Evolutionary conservation across 1,139 yeast genomes (phyloP), one percentile per base, ranked within the genome.

Genomic region (Taphrina betulina): DNA sequence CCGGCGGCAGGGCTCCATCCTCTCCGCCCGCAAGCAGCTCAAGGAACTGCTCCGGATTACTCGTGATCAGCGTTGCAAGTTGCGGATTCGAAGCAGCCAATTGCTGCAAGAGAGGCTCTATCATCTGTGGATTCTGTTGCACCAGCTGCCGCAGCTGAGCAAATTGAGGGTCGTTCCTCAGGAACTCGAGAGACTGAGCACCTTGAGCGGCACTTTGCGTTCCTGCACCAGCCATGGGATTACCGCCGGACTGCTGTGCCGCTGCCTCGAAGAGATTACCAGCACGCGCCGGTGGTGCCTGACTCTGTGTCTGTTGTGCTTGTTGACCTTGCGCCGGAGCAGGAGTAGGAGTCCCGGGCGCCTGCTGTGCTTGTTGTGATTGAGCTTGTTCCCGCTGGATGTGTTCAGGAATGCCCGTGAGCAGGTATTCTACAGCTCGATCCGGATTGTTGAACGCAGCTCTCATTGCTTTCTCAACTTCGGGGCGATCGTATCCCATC

Each of bases 401-500:
- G 52, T 77, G 71, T 63, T 85, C 92, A 35, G 97, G 97, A 54
- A 92, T 81, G 3, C 97, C 62, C 41, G 90, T 87, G 64, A 92
- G 74, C 58, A 92, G 76, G 69, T 92, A 90, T 69, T 94, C 98
- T 4, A 90, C 97, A 0, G 99, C 99, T 66, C 98, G 82, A 68
- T 92, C 97, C 23, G 99, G 98, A 71, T 92, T 90, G 72, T 92
- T 92, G 73, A 83, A 92, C 0, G 98, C 97, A 16, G 96, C 96
- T 66, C 95, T 81, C 69, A 92, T 76, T 0, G 99, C 98, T 40
- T 81, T 79, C 71, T 88, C 95, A 26, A 88, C 96, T 68, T 87
- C 87, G 4, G 81, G 78, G 65, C 95, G 81, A 53, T 85, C 89
- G 69, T 88, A 94, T 12, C 98, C 98, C 97, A 92, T 89, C 65